Evolutionary conservation across 1,284 basidiomycete genomes (phyloP).

Genomic region (Ceratobasidium sp.): DNA sequence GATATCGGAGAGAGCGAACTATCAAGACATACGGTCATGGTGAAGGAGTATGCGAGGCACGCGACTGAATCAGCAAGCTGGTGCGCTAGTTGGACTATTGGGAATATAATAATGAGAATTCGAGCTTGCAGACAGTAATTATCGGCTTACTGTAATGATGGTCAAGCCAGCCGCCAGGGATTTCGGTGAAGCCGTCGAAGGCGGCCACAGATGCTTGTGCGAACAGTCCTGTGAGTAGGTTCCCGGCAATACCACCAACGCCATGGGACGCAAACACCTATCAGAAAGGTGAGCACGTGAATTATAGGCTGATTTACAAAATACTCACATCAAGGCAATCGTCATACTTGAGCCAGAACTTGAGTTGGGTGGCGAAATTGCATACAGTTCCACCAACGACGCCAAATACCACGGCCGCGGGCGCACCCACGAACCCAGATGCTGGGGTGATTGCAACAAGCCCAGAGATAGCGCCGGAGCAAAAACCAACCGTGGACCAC

Average conservation of each 20-base stretch:
- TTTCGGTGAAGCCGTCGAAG: slow-evolving; percentile 70
- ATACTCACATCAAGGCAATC: slow-evolving; percentile 81
- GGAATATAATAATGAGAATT: slow-evolving; percentile 38
- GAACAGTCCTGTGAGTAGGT: slow-evolving; percentile 86
- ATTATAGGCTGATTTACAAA: not conserved
- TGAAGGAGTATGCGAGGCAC: slow-evolving; percentile 85
- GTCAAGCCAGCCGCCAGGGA: slow-evolving; percentile 52
- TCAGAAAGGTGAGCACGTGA: not conserved
- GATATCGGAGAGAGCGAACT: not conserved
- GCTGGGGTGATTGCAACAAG: slow-evolving; percentile 91
- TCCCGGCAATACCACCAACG: slow-evolving; percentile 91
- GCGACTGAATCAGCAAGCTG: slow-evolving; percentile 86
- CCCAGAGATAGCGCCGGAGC: slow-evolving; percentile 86
- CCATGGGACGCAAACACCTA: slow-evolving; percentile 85
- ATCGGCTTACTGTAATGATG: slow-evolving; percentile 82
- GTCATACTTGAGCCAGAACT: slow-evolving; percentile 80
- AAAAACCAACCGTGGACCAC: slow-evolving; percentile 88
- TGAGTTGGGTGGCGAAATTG: slow-evolving; percentile 93
- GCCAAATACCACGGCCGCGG: slow-evolving; percentile 84
- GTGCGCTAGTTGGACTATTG: slow-evolving; percentile 78
- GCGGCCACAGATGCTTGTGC: slow-evolving; percentile 87
- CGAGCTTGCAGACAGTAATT: too few species aligned
- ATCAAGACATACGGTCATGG: slow-evolving; percentile 72
- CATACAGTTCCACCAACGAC: slow-evolving; percentile 79
- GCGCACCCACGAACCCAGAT: slow-evolving; percentile 78